Conservation (phyloP, 176 grass and related monocot genomes). For the Tillandsia fasciculata region DNA sequence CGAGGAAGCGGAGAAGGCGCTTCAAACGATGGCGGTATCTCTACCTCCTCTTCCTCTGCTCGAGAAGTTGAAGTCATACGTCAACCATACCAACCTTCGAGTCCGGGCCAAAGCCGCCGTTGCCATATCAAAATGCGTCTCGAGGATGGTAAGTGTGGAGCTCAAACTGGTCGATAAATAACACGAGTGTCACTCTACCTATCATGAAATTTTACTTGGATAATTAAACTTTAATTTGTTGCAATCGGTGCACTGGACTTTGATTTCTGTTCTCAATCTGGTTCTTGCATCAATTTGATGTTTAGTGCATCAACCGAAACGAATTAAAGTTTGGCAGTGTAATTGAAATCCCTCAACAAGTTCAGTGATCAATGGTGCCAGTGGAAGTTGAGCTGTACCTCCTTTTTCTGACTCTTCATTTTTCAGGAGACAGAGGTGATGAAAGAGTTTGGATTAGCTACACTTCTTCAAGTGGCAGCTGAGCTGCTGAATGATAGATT, state of each 20-base stretch:
- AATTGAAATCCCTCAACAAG: too few relatives aligned
- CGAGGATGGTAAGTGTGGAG: slow-evolving; percentile 39
- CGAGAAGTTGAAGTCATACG: slow-evolving; percentile 62
- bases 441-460: slow-evolving; percentile 59
- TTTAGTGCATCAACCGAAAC: too few relatives aligned
- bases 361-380: too few relatives aligned
- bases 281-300: too few relatives aligned
- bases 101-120: slow-evolving; percentile 90
- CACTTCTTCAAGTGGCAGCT: slow-evolving; percentile 55
- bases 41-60: slow-evolving; percentile 63
- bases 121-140: slow-evolving; percentile 64
- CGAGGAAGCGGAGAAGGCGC: slow-evolving; percentile 90
- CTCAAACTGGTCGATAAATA: not conserved
- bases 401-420: not conserved
- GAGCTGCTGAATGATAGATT: slow-evolving; percentile 82
- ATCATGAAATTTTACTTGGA: too few relatives aligned
- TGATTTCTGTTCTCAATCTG: too few relatives aligned
- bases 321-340: too few relatives aligned
- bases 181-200: too few relatives aligned
- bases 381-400: too few relatives aligned
- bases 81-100: slow-evolving; percentile 81
- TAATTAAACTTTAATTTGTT: too few relatives aligned
- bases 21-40: slow-evolving; percentile 61
- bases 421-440: slow-evolving; percentile 45
- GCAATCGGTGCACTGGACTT: too few relatives aligned